A percentile compares a stretch with the other conserved stretches of the same genome.
phyloP scores from a whole-genome alignment of 371 early-diverging fungal genomes.

The Catenaria anguillulae region DNA sequence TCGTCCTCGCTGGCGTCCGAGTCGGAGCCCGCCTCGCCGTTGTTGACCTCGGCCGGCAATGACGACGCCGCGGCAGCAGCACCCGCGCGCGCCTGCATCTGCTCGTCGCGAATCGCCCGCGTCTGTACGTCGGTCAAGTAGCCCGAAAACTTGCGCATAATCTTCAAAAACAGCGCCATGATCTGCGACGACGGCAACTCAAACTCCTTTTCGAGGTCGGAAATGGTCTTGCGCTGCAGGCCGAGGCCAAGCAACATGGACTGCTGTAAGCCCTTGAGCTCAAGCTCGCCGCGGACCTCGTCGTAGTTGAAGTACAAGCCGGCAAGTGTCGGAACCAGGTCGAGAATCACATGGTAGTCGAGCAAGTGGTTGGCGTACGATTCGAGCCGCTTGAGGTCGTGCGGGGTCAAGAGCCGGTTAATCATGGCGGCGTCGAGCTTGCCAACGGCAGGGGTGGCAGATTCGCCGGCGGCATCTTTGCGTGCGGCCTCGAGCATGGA shows the following conservation, averaged over 20 bases:
- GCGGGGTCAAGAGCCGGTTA: constrained; percentile 50
- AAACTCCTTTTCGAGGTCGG: constrained; percentile 73
- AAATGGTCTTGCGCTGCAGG: constrained; percentile 76
- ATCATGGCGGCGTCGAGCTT: constrained; percentile 26
- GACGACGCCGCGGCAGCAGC: constrained; percentile 16
- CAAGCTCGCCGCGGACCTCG: neutral
- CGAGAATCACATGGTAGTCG: constrained; percentile 92
- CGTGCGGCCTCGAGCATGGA: constrained; percentile 61
- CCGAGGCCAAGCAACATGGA: constrained; percentile 76
- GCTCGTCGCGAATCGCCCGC: constrained; percentile 16
- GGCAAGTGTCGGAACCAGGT: constrained; percentile 72
- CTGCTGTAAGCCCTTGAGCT: constrained; percentile 73
- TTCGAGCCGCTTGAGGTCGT: constrained; percentile 87
- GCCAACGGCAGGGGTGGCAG: constrained; percentile 13
- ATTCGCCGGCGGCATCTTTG: constrained; percentile 16
- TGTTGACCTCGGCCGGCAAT: constrained; percentile 6
- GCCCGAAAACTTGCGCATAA: constrained; percentile 57
- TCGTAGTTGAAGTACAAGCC: constrained; percentile 51
- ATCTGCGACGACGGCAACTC: constrained; percentile 66
- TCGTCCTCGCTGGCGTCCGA: constrained; percentile 1
- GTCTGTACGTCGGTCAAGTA: constrained; percentile 44
- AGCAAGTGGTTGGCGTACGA: constrained; percentile 83
- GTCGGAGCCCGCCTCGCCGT: neutral
- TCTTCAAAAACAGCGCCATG: constrained; percentile 84
- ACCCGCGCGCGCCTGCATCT: constrained; percentile 8